Conservation (phyloP, 2,329 filamentous ascomycete genomes). For the Neopestalotiopsis clavispora region DNA sequence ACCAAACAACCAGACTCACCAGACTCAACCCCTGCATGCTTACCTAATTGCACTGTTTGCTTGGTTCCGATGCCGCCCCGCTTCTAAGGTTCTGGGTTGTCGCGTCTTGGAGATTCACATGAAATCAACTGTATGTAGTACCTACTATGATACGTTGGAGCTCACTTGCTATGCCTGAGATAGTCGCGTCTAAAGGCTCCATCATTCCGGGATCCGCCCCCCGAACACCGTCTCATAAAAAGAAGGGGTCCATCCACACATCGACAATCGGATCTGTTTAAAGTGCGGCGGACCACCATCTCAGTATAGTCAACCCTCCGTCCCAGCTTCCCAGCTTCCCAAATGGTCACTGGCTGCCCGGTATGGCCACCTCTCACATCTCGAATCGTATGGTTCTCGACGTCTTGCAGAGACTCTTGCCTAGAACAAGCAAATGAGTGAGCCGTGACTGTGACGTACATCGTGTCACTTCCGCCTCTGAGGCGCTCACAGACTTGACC, state of each 20-base stretch:
- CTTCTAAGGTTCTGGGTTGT: not conserved
- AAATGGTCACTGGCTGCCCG: not conserved
- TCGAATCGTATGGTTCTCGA: not conserved
- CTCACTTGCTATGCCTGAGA: not conserved
- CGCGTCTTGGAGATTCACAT: slow-evolving; percentile 1
- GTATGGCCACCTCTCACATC: not conserved
- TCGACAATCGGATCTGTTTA: not conserved
- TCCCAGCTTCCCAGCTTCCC: slow-evolving; percentile 16
- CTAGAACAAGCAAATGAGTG: slow-evolving; percentile 11
- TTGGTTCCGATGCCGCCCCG: not conserved
- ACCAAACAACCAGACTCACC: not conserved
- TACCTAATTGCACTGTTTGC: not conserved
- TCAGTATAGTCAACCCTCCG: slow-evolving; percentile 1
- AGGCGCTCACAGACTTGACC: not conserved
- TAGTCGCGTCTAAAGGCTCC: not conserved
- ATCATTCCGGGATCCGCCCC: not conserved
- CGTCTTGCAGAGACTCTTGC: not conserved
- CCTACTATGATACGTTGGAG: no score
- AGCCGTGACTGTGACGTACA: not conserved
- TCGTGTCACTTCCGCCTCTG: slow-evolving; percentile 10
- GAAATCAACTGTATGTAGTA: not conserved
- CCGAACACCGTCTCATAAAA: not conserved
- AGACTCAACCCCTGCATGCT: not conserved
- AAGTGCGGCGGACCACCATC: slow-evolving; percentile 9
- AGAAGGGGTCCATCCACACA: slow-evolving; percentile 2